A percentile compares a stretch with the other conserved stretches of the same genome.
These are phyloP conservation scores for Pythium dissotocum DNA, from an alignment of 352 stramenopile species.

Conservation along the genomic window DNA sequence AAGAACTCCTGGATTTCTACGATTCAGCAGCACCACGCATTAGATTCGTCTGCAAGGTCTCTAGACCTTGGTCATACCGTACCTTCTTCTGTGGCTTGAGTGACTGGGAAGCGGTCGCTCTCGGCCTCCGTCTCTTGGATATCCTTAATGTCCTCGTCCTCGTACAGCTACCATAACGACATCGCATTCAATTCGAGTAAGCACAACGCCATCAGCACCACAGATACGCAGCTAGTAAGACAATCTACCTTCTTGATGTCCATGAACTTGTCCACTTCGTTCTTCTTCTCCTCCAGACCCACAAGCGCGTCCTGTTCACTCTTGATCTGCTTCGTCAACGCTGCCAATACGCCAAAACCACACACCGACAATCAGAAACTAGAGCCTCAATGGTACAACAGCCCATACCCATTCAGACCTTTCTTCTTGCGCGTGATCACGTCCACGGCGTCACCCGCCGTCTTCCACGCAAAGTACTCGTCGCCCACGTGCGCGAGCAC, in stretches of 20 bases:
- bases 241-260: conserved; percentile 65
- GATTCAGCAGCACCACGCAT: not conserved
- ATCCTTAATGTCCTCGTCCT: conserved; percentile 83
- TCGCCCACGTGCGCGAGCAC: conserved; percentile 79
- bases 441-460: conserved; percentile 52
- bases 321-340: conserved; percentile 51
- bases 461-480: conserved; percentile 82
- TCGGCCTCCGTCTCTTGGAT: conserved; percentile 84
- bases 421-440: conserved; percentile 81
- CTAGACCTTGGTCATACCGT: not conserved
- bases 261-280: conserved; percentile 60
- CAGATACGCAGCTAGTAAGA: not conserved
- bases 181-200: not conserved
- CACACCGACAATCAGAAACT: not conserved
- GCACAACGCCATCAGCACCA: not conserved
- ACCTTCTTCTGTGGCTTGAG: conserved; percentile 66
- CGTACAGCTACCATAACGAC: conserved; percentile 55
- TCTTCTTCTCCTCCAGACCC: conserved; percentile 60
- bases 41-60: not conserved
- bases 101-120: conserved; percentile 47
- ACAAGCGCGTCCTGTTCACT: conserved; percentile 46
- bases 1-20: conserved; percentile 81
- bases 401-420: conserved; percentile 34
- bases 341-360: conserved; percentile 25
- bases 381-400: not conserved